A percentile compares a stretch with the other conserved stretches of the same genome.
These are phyloP conservation scores for Mallotus repandus DNA, from an alignment of 441 rosid species.

Conservation along the genomic window DNA sequence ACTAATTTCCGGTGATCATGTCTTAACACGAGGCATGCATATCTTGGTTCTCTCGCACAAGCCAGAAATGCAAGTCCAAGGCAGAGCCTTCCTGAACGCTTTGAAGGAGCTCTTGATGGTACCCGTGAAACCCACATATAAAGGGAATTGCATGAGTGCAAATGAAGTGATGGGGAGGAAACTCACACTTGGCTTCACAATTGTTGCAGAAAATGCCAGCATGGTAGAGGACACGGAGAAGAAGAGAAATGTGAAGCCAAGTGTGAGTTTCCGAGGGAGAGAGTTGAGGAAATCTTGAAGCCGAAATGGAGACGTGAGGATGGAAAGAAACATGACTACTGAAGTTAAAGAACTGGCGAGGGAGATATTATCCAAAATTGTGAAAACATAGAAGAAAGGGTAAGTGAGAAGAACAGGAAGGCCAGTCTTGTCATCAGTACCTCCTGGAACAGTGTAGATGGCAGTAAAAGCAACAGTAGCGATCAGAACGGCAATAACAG, in stretches of 20 bases:
- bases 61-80: background rate
- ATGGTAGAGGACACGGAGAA: constrained; percentile 22
- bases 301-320: constrained; percentile 22
- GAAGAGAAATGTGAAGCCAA: constrained; percentile 29
- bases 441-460: constrained; percentile 32
- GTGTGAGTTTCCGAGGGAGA: constrained; percentile 14
- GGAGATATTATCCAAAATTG: constrained; percentile 18
- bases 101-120: background rate
- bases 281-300: background rate
- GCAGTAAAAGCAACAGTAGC: constrained; percentile 31
- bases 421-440: constrained; percentile 8
- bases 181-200: too few species aligned
- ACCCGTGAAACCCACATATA: background rate
- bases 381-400: constrained; percentile 18
- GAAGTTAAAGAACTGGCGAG: constrained; percentile 26
- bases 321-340: constrained; percentile 24
- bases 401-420: constrained; percentile 16
- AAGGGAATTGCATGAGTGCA: constrained; percentile 7
- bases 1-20: too few species aligned
- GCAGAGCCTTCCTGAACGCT: background rate
- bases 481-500: constrained; percentile 20
- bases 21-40: background rate
- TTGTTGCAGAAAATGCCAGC: constrained; percentile 23
- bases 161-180: constrained; percentile 15
- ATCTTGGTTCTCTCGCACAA: background rate